phyloP scores from a whole-genome alignment of 2,329 filamentous ascomycete species.

The Alternaria gaisen region DNA sequence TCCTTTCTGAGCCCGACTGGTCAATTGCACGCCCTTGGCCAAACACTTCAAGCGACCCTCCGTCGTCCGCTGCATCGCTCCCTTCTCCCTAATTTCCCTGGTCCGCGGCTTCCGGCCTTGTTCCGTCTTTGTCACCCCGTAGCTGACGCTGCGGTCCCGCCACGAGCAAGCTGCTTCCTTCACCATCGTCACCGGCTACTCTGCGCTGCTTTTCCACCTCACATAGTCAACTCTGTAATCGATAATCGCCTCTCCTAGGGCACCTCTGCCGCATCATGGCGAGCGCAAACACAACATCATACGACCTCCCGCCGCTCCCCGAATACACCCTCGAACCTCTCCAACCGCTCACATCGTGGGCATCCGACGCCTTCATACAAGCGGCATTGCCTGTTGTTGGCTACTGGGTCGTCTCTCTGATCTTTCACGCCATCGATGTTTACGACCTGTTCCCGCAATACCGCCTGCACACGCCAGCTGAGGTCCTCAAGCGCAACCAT shows the following conservation, averaged over 20 bases:
- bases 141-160: slow-evolving; percentile 13
- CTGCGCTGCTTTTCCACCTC: neutral
- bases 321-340: slow-evolving; percentile 77
- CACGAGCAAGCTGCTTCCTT: slow-evolving; percentile 11
- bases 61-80: slow-evolving; percentile 20
- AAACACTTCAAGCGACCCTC: neutral
- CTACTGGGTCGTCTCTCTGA: slow-evolving; percentile 86
- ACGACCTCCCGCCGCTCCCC: slow-evolving; percentile 83
- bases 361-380: slow-evolving; percentile 83
- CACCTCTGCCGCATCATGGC: slow-evolving; percentile 42
- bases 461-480: slow-evolving; percentile 91
- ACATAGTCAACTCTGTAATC: slow-evolving; percentile 6
- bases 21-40: neutral
- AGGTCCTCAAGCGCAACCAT: slow-evolving; percentile 86
- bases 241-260: slow-evolving; percentile 14
- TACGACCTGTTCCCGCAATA: slow-evolving; percentile 90
- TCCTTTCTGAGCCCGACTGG: slow-evolving; percentile 38
- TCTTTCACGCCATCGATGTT: slow-evolving; percentile 88
- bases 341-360: slow-evolving; percentile 75
- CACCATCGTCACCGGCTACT: slow-evolving; percentile 4
- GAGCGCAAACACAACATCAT: slow-evolving; percentile 58
- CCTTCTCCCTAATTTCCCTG: slow-evolving; percentile 37
- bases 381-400: slow-evolving; percentile 79
- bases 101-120: slow-evolving; percentile 40
- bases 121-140: slow-evolving; percentile 15